phyloP scores from a whole-genome alignment of 495 filamentous ascomycete genomes.

The Clohesyomyces aquaticus region DNA sequence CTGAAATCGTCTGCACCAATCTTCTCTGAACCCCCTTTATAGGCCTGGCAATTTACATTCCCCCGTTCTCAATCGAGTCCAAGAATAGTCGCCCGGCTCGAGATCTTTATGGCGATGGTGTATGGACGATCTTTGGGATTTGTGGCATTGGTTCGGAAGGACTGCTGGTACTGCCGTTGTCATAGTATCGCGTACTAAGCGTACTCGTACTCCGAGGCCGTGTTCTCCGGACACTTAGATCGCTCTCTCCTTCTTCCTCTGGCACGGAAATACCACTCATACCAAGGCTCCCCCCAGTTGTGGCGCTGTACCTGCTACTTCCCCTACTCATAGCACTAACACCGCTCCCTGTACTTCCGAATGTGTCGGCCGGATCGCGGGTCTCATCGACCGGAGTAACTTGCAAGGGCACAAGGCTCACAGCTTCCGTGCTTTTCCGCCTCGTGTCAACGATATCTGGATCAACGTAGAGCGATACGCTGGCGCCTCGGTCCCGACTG shows the following conservation, averaged over 20 bases:
- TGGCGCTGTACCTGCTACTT: not conserved
- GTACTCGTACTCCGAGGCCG: not conserved
- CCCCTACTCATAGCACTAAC: not conserved
- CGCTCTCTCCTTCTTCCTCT: not conserved
- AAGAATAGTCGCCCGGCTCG: too few relatives aligned
- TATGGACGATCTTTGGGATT: not conserved
- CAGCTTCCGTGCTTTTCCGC: constrained; percentile 22
- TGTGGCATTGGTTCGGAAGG: not conserved
- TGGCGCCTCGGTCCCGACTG: constrained; percentile 18
- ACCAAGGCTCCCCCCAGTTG: not conserved
- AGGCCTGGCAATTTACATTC: not conserved
- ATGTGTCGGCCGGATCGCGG: not conserved
- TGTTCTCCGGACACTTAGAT: not conserved
- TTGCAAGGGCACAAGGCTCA: constrained; percentile 26
- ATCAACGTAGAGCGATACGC: constrained; percentile 27
- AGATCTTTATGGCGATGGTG: not conserved
- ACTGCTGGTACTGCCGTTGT: not conserved
- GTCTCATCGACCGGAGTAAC: constrained; percentile 25
- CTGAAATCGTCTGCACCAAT: too few relatives aligned
- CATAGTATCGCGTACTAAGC: not conserved
- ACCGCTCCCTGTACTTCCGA: not conserved
- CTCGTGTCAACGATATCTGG: not conserved
- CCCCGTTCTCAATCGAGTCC: not conserved
- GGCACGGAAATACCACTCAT: not conserved
- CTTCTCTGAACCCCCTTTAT: not conserved